Conservation (phyloP, 1,139 yeast genomes). For the Pichia sp. region DNA sequence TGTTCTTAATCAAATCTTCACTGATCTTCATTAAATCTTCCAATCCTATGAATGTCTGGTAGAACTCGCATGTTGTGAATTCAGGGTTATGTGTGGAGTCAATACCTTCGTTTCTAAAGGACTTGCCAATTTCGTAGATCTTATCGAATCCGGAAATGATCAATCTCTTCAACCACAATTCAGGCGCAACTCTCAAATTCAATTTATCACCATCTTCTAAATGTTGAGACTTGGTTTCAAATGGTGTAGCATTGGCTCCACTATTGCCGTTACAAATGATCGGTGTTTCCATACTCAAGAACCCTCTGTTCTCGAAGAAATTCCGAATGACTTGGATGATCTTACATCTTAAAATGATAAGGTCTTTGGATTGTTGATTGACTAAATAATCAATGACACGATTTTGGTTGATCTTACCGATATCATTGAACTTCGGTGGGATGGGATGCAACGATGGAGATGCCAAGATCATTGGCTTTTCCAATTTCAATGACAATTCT, state of each 20-base stretch:
- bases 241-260: constrained; percentile 92
- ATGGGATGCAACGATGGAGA: constrained; percentile 71
- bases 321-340: constrained; percentile 54
- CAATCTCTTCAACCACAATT: constrained; percentile 83
- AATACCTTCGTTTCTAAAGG: constrained; percentile 89
- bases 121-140: constrained; percentile 83
- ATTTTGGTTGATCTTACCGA: constrained; percentile 59
- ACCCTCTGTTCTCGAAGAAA: constrained; percentile 55
- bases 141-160: constrained; percentile 82
- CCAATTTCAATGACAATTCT: constrained; percentile 71
- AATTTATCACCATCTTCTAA: constrained; percentile 40
- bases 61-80: constrained; percentile 91
- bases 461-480: constrained; percentile 46
- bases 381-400: constrained; percentile 76
- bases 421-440: constrained; percentile 60
- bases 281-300: constrained; percentile 88
- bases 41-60: constrained; percentile 73
- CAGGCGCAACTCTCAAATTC: constrained; percentile 88
- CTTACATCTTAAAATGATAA: constrained; percentile 52
- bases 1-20: constrained; percentile 49
- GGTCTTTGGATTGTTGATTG: constrained; percentile 46
- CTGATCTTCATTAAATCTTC: constrained; percentile 67
- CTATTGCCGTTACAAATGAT: constrained; percentile 67
- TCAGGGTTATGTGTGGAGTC: constrained; percentile 96
- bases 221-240: constrained; percentile 55